A percentile compares a stretch with the other conserved stretches of the same genome.
These are phyloP conservation scores for Barbatosphaeria neglecta DNA, from an alignment of 495 filamentous ascomycete genomes.

Conservation along the genomic window DNA sequence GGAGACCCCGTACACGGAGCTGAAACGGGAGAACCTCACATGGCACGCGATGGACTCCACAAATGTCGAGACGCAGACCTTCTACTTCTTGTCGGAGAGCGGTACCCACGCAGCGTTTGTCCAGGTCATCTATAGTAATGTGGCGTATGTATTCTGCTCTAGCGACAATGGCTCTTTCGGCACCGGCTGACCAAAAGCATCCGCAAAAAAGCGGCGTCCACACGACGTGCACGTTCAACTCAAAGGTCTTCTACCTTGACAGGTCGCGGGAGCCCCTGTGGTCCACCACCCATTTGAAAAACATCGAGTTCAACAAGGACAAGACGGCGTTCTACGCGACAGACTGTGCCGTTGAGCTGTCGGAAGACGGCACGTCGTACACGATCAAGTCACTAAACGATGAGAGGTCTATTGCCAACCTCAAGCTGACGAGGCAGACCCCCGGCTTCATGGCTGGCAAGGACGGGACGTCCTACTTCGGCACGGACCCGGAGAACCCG, in stretches of 20 bases:
- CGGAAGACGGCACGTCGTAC: slow-evolving; percentile 70
- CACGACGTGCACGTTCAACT: slow-evolving; percentile 82
- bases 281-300: slow-evolving; percentile 62
- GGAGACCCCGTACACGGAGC: slow-evolving; percentile 66
- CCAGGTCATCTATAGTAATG: slow-evolving; percentile 96
- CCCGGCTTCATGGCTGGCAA: slow-evolving; percentile 83
- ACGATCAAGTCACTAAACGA: slow-evolving; percentile 77
- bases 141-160: slow-evolving; percentile 54
- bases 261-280: slow-evolving; percentile 59
- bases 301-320: slow-evolving; percentile 74
- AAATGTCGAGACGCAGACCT: slow-evolving; percentile 90
- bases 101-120: slow-evolving; percentile 66
- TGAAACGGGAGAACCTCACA: slow-evolving; percentile 64
- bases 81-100: slow-evolving; percentile 74
- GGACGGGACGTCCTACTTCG: slow-evolving; percentile 73
- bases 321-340: slow-evolving; percentile 75
- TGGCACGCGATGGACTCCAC: slow-evolving; percentile 77
- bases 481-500: slow-evolving; percentile 69
- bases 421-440: slow-evolving; percentile 61
- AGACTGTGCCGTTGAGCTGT: slow-evolving; percentile 68
- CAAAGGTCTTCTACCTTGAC: slow-evolving; percentile 72
- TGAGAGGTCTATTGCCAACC: slow-evolving; percentile 62
- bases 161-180: slow-evolving; percentile 1
- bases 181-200: slow-evolving; percentile 17
- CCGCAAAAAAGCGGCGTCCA: slow-evolving; percentile 79